Evolutionary conservation across 2,329 filamentous ascomycete genomes (phyloP), one percentile per base, ranked within the genome.

Genomic region (Monilinia vaccinii-corymbosi): DNA sequence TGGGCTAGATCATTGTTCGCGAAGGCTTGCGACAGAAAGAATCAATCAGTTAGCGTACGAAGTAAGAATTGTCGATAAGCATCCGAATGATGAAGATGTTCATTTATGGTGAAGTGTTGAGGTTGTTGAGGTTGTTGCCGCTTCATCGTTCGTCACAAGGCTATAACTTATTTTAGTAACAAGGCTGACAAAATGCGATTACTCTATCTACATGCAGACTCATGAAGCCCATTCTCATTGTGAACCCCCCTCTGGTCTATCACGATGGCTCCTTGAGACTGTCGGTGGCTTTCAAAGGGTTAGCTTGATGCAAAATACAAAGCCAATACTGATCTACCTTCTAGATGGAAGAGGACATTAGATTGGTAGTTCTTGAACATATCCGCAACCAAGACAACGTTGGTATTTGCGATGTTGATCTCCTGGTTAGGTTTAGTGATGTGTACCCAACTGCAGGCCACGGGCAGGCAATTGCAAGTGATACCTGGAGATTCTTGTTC

Each of bases 301-400:
- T 63, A 72, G 63, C 40, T 62, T 28, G 31, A 38, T 59, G 46
- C 36, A 58, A 58, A 18, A 38, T 44, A 14, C 23, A 4, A 18
- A 25, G 4, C 16, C 10, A 4, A 21, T n/a, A 5, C 13, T 4
- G 5, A 3, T 3, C 21, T 78, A 95, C 94, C 94, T 85, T 97
- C 94, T 7, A 99, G 81, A 70, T 99, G 94, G 73, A 99, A 97
- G 7, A 97, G 78, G 16, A 97, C 93, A 69, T 97, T 99, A 13
- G 91, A 96, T 74, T 97, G 92, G 73, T 99, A 99, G 76, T 97
- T 99, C 78, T 97, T 97, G 80, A 97, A 99, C 94, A 99, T 99
- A 72, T 97, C 93, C 0, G 93, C 92, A 6, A 97, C 94, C 3
- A 97, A 81, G 76, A 97, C 94, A 40, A 97, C 91, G 71, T 99